phyloP scores from a whole-genome alignment of 352 stramenopile genomes.

The Bremia lactucae region DNA sequence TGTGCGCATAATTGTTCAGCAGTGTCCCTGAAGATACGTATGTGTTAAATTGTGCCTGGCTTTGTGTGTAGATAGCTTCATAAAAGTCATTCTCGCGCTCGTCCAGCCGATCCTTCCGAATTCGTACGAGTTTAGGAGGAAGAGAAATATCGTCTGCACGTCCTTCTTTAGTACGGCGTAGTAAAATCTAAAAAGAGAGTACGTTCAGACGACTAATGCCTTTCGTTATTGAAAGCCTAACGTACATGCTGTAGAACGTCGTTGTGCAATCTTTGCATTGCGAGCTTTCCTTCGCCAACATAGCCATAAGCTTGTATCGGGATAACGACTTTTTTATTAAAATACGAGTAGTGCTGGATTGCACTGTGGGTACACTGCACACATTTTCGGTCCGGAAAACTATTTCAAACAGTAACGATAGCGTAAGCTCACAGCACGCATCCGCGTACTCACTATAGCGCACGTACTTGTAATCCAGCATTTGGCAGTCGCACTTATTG shows the following conservation, averaged over 20 bases:
- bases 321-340: conserved; percentile 98
- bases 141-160: conserved; percentile 91
- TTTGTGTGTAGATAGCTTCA: conserved; percentile 96
- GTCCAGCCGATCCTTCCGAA: conserved; percentile 78
- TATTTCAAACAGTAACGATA: conserved; percentile 7
- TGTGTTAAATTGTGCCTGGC: conserved; percentile 95
- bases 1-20: conserved; percentile 99
- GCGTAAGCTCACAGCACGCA: conserved; percentile 11
- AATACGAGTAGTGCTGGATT: conserved; percentile 96
- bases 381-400: conserved; percentile 78
- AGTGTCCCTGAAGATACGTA: conserved; percentile 95
- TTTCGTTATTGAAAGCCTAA: conserved; percentile 3
- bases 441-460: neutral
- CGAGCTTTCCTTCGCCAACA: conserved; percentile 84
- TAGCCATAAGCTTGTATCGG: conserved; percentile 95
- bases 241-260: conserved; percentile 83
- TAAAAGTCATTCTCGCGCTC: conserved; percentile 98
- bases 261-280: conserved; percentile 95
- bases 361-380: conserved; percentile 87
- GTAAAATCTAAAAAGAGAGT: conserved; percentile 70
- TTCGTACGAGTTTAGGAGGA: conserved; percentile 79
- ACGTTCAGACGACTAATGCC: conserved; percentile 1
- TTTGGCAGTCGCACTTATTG: conserved; percentile 89
- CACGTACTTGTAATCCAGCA: conserved; percentile 91
- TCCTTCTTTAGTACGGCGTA: conserved; percentile 97